Conservation (phyloP, 2,329 filamentous ascomycete species). For the Exophiala calicioides region DNA sequence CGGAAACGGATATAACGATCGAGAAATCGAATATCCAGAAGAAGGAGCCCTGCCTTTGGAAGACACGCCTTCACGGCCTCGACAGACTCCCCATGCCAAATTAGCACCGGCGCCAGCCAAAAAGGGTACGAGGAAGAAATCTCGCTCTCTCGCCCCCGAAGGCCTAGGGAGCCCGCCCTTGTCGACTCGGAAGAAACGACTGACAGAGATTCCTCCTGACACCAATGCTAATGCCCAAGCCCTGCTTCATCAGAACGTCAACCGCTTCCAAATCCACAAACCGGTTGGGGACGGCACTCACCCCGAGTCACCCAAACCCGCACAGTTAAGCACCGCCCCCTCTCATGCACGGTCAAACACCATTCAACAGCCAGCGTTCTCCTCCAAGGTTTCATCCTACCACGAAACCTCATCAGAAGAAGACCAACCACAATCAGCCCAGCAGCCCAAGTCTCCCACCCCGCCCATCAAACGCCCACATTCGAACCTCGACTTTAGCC, state of each 20-base stretch:
- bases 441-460: neutral
- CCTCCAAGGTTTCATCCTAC: slow-evolving; percentile 25
- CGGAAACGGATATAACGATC: slow-evolving; percentile 18
- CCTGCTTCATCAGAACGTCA: slow-evolving; percentile 3
- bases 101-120: neutral
- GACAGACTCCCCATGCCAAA: slow-evolving; percentile 2
- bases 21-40: slow-evolving; percentile 17
- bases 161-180: slow-evolving; percentile 2
- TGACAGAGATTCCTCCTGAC: slow-evolving; percentile 2
- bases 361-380: slow-evolving; percentile 16
- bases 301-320: neutral
- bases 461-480: slow-evolving; percentile 22
- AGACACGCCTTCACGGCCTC: slow-evolving; percentile 23
- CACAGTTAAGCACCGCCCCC: neutral
- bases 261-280: slow-evolving; percentile 19
- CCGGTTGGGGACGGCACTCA: neutral
- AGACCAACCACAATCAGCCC: slow-evolving; percentile 12
- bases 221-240: slow-evolving; percentile 2
- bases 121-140: neutral
- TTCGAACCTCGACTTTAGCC: slow-evolving; percentile 51
- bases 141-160: neutral
- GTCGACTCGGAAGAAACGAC: slow-evolving; percentile 8
- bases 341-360: slow-evolving; percentile 3
- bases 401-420: slow-evolving; percentile 28
- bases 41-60: slow-evolving; percentile 5